These are phyloP conservation scores for Sporothrix mexicana DNA, from an alignment of 2,329 filamentous ascomycete genomes.

Conservation along the genomic window DNA sequence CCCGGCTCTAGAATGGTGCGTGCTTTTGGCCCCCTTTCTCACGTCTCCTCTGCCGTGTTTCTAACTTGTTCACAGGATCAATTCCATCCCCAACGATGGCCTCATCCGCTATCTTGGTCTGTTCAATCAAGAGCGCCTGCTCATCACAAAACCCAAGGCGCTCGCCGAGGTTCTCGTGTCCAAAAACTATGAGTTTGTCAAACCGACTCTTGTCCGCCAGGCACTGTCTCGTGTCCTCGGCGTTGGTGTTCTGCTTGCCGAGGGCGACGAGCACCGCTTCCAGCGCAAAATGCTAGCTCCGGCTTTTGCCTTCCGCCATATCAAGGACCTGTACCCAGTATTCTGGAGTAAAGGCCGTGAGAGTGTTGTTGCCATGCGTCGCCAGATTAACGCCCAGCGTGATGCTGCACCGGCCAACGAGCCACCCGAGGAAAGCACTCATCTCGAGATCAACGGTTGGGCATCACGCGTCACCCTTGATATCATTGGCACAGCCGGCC, in stretches of 20 bases:
- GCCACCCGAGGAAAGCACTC: slow-evolving; percentile 40
- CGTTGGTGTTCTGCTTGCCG: slow-evolving; percentile 75
- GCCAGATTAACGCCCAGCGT: slow-evolving; percentile 36
- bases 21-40: slow-evolving; percentile 14
- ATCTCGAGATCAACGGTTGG: slow-evolving; percentile 67
- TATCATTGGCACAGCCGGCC: slow-evolving; percentile 74
- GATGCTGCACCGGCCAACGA: slow-evolving; percentile 29
- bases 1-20: slow-evolving; percentile 57
- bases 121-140: slow-evolving; percentile 67
- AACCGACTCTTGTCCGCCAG: slow-evolving; percentile 60
- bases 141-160: slow-evolving; percentile 66
- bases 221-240: slow-evolving; percentile 70
- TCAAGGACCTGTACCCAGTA: slow-evolving; percentile 81
- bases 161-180: slow-evolving; percentile 73
- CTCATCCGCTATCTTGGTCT: slow-evolving; percentile 69
- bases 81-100: slow-evolving; percentile 68
- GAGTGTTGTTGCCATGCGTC: slow-evolving; percentile 66
- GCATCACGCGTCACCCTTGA: slow-evolving; percentile 72
- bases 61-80: slow-evolving; percentile 54
- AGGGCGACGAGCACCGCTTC: slow-evolving; percentile 87
- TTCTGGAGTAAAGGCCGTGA: slow-evolving; percentile 82
- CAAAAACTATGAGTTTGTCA: slow-evolving; percentile 72
- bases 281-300: slow-evolving; percentile 81
- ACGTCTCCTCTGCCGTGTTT: not conserved
- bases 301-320: slow-evolving; percentile 82